These are phyloP conservation scores for Pleurozium schreberi DNA, from an alignment of 225 moss, liverwort and hornwort genomes.

Conservation along the genomic window DNA sequence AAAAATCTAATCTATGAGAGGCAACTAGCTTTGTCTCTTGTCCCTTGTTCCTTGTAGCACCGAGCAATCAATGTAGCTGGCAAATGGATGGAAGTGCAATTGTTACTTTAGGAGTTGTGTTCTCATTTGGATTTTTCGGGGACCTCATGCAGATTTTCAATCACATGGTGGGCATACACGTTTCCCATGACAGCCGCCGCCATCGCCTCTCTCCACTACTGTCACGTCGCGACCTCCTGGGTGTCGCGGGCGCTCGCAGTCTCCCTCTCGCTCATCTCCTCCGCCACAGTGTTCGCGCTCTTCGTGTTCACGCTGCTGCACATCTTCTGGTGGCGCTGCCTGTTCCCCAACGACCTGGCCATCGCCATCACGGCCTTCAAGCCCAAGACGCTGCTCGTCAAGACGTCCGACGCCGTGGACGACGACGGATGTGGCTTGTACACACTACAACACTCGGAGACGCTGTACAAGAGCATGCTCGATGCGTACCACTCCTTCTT, in stretches of 20 bases:
- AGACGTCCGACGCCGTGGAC: neutral
- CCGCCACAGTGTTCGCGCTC: slow-evolving; percentile 15
- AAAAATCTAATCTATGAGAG: neutral
- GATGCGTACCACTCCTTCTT: slow-evolving; percentile 26
- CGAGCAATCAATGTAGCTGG: neutral
- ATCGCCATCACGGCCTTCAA: slow-evolving; percentile 41
- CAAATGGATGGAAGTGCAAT: neutral
- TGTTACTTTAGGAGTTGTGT: neutral
- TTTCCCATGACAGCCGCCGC: slow-evolving; percentile 45
- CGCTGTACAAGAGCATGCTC: slow-evolving; percentile 31
- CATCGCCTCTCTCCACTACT: slow-evolving; percentile 27
- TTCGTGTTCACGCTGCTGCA: slow-evolving; percentile 37
- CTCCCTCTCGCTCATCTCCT: slow-evolving; percentile 12
- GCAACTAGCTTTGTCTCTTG: too few relatives aligned
- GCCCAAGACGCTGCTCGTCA: slow-evolving; percentile 2
- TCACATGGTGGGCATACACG: slow-evolving; percentile 48
- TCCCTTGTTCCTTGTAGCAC: too few relatives aligned
- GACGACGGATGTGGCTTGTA: slow-evolving; percentile 32
- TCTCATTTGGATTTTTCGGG: neutral
- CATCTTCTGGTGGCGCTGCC: slow-evolving; percentile 32
- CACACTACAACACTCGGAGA: slow-evolving; percentile 28
- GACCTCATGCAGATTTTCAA: slow-evolving; percentile 14
- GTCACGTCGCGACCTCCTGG: slow-evolving; percentile 15
- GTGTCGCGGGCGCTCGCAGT: slow-evolving; percentile 12
- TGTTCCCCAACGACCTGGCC: slow-evolving; percentile 49